These are phyloP conservation scores for Apiospora pterosperma DNA, from an alignment of 2,329 filamentous ascomycete genomes.

Conservation along the genomic window DNA sequence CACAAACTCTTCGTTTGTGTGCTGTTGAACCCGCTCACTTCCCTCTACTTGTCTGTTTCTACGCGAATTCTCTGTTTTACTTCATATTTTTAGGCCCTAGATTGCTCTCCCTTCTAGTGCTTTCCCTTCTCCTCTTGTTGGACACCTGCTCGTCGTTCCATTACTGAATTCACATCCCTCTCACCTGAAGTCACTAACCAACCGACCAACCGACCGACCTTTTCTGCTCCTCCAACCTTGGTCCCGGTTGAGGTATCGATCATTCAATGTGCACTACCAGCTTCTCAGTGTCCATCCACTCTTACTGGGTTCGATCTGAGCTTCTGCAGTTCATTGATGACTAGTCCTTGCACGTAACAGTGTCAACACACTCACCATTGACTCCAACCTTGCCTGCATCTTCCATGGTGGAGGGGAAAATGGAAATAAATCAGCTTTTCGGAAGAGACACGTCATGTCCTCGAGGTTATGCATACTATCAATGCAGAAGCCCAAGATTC, in stretches of 20 bases:
- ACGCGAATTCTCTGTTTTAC: not conserved
- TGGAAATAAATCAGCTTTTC: not conserved
- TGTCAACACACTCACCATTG: not conserved
- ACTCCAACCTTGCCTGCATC: not conserved
- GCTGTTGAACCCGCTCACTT: not conserved
- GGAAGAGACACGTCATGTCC: not conserved
- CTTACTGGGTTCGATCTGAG: not conserved
- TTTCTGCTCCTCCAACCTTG: not conserved
- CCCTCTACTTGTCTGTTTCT: not conserved
- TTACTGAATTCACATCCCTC: not conserved
- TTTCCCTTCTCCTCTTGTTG: not conserved
- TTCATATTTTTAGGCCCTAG: not conserved
- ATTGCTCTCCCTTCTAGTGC: not conserved
- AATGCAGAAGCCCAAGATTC: not conserved
- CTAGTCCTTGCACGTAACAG: no score
- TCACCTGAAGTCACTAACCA: not conserved
- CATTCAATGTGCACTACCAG: not conserved
- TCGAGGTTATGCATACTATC: not conserved
- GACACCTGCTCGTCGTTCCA: not conserved
- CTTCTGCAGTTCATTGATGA: not conserved
- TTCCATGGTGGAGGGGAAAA: not conserved
- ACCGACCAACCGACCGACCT: not conserved
- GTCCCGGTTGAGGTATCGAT: not conserved
- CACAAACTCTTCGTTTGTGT: not conserved
- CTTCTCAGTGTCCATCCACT: not conserved